Percentiles rank a stretch among this genome's conserved stretches.
These are phyloP conservation scores for Apiotrichum akiyoshidainum DNA, from an alignment of 1,284 basidiomycete species.

Conservation along the genomic window DNA sequence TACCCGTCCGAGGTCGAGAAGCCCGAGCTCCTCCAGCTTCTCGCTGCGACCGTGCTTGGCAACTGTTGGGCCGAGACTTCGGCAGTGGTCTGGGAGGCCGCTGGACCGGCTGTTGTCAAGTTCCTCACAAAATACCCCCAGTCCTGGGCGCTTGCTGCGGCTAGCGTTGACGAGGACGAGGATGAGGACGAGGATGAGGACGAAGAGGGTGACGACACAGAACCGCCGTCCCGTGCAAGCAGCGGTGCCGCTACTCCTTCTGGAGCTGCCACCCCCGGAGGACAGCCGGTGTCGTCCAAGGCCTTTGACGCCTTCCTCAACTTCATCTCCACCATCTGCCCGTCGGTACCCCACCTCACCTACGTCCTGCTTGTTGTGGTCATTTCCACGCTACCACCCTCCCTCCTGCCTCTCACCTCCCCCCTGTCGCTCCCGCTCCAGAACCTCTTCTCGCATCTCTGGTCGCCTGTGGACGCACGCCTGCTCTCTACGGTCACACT, in stretches of 20 bases:
- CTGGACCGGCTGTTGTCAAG: slow-evolving; percentile 67
- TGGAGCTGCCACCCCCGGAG: not conserved
- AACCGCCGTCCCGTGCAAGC: slow-evolving; percentile 7
- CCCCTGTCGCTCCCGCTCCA: slow-evolving; percentile 26
- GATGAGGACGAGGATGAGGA: slow-evolving; percentile 37
- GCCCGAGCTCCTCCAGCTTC: slow-evolving; percentile 39
- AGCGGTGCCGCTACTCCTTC: slow-evolving; percentile 7
- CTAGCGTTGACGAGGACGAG: slow-evolving; percentile 48
- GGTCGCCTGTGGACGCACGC: slow-evolving; percentile 45
- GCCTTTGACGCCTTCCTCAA: slow-evolving; percentile 58
- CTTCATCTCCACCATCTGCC: slow-evolving; percentile 45
- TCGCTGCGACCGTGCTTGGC: slow-evolving; percentile 63
- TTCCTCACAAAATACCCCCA: slow-evolving; percentile 66
- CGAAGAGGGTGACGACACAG: slow-evolving; percentile 47
- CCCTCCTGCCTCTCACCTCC: slow-evolving; percentile 31
- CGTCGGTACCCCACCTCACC: slow-evolving; percentile 43
- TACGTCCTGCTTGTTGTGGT: slow-evolving; percentile 43
- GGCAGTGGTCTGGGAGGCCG: slow-evolving; percentile 60
- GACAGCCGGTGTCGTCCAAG: slow-evolving; percentile 20
- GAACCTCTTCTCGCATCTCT: slow-evolving; percentile 44
- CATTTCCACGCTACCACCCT: slow-evolving; percentile 39
- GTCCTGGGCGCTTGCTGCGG: slow-evolving; percentile 59
- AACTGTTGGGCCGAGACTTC: slow-evolving; percentile 77
- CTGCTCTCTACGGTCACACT: slow-evolving; percentile 43
- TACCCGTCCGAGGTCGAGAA: slow-evolving; percentile 30